These are phyloP conservation scores for Pseudogymnoascus sp. DNA, from an alignment of 2,329 filamentous ascomycete genomes.

Conservation along the genomic window DNA sequence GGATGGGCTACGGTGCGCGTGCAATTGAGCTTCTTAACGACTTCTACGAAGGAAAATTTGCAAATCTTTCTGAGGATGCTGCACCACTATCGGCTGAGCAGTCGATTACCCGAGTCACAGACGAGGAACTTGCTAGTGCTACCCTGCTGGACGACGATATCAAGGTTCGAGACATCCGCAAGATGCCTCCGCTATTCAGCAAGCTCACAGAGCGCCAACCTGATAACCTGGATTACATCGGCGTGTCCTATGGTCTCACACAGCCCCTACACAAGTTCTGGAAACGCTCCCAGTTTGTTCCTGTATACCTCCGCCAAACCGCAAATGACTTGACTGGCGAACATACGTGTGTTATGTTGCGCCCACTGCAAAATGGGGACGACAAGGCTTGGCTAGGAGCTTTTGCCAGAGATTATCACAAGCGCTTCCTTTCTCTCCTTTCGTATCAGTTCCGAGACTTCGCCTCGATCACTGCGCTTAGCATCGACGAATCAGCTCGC, in stretches of 20 bases:
- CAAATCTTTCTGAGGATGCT: conserved; percentile 68
- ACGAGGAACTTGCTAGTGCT: conserved; percentile 68
- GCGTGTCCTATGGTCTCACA: conserved; percentile 91
- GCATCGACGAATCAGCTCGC: conserved; percentile 78
- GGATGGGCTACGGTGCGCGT: conserved; percentile 88
- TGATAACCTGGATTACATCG: conserved; percentile 78
- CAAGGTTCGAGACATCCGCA: conserved; percentile 77
- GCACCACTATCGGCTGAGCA: conserved; percentile 43
- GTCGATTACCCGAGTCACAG: conserved; percentile 69
- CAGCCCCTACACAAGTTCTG: conserved; percentile 87
- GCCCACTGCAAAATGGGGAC: conserved; percentile 59
- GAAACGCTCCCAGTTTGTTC: conserved; percentile 79
- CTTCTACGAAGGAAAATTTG: conserved; percentile 92
- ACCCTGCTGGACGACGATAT: conserved; percentile 80
- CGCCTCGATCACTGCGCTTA: conserved; percentile 66
- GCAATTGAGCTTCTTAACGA: conserved; percentile 80
- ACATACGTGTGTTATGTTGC: conserved; percentile 95
- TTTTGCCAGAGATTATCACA: conserved; percentile 88
- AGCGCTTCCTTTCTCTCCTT: conserved; percentile 80
- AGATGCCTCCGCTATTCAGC: conserved; percentile 89
- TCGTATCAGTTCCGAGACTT: conserved; percentile 90
- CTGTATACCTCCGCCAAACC: conserved; percentile 91
- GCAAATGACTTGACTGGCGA: conserved; percentile 94
- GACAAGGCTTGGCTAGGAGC: conserved; percentile 77
- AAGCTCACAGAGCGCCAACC: conserved; percentile 78